Base-by-base conservation (phyloP, 768 basidiomycete species). In the Coprinopsis sp. region DNA sequence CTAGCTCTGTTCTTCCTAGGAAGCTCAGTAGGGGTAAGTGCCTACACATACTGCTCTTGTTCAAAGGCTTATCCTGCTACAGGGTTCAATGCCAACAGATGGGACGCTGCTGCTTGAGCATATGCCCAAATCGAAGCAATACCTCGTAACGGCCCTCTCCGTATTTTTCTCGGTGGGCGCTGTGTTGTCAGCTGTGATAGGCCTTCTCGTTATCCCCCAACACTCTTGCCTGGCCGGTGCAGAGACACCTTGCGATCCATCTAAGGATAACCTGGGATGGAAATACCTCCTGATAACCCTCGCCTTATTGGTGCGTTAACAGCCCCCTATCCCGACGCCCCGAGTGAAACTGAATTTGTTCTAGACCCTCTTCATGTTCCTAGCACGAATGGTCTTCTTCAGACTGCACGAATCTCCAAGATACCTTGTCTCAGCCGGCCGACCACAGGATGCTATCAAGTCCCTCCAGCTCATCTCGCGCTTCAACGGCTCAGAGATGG, bases 1-100 rank as follows among this genome's bases (percentile, higher is more conserved):
- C 44, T 87, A 10, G 65, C 84, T 5, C 72, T 96, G 3, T 97
- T 98, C 63, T 73, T 91, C 34, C 74, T 99, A 1, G 95, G 96
- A 3, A 94, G 85, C 45, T 87, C 94, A 6, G 91, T 99, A 5
- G 96, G 95, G 44, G 94, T 90, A 66, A 65, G 82, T 67, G 30
- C 31, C n/a, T 14, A 31, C 8, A n/a, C 8, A 31, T 8, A 8
- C 11, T 13, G 16, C n/a, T 27, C 33, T 47, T 30, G 27, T 42
- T 33, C 27, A 12, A 31, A 27, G 37, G 18, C 38, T 31, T 19
- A 22, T 28, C 31, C 16, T 39, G 23, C 16, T 33, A 33, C 47
- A 93, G 90, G 86, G 93, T 31, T 85, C 91, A 33, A 95, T 97
- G 91, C 94, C 94, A 1, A 98, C 94, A 0, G 95, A 97, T 54